A percentile compares a stretch with the other conserved stretches of the same genome.
These are phyloP conservation scores for Kwoniella shivajii DNA, from an alignment of 1,284 basidiomycete genomes.

Conservation along the genomic window DNA sequence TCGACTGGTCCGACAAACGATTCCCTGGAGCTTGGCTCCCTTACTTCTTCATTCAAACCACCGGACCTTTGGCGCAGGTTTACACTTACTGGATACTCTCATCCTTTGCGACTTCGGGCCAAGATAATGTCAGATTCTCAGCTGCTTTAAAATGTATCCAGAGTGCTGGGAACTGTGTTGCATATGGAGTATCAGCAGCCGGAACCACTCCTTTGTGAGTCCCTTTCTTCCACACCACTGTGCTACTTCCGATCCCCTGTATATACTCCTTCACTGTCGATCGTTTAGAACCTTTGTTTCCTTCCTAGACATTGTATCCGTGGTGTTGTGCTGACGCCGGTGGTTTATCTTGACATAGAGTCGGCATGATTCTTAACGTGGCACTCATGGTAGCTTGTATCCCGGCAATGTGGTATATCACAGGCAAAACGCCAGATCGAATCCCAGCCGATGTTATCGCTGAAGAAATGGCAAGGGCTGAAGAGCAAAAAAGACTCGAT, in stretches of 20 bases:
- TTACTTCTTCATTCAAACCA: background rate
- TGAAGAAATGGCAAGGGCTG: background rate
- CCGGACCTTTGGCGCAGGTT: background rate
- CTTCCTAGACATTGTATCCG: too few species aligned
- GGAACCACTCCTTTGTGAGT: background rate
- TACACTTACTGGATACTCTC: background rate
- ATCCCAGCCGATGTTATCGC: background rate
- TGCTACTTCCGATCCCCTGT: too few species aligned
- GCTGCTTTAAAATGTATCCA: background rate
- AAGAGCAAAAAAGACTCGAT: background rate
- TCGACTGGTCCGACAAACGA: background rate
- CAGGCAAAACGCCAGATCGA: background rate
- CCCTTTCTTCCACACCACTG: too few species aligned
- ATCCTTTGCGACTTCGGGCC: background rate
- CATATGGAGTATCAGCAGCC: background rate
- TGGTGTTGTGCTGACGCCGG: too few species aligned
- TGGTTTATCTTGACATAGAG: too few species aligned
- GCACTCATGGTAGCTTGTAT: background rate
- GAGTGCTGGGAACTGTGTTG: background rate
- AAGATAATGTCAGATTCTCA: background rate
- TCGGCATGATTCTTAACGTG: background rate
- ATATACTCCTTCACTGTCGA: too few species aligned
- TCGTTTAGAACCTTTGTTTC: too few species aligned
- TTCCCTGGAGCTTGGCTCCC: background rate
- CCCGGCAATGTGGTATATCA: background rate